Conservation (phyloP, 306 rosid genomes). For the Medicago arabica region DNA sequence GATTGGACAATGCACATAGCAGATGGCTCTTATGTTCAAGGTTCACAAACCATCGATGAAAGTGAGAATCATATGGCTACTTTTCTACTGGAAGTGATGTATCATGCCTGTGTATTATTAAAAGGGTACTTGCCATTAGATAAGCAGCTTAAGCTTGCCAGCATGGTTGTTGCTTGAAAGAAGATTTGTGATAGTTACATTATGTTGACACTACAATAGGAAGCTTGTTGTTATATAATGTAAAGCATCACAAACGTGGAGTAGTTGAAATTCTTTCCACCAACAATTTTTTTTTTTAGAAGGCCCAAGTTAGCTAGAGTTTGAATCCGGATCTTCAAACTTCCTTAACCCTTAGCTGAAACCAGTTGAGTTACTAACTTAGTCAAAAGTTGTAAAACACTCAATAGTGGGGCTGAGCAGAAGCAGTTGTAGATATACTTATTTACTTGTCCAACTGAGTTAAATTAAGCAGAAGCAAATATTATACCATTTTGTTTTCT, state of each 20-base stretch:
- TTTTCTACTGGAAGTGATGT: constrained; percentile 62
- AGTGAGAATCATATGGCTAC: constrained; percentile 63
- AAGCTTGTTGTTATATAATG: not conserved
- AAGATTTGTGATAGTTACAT: constrained; percentile 14
- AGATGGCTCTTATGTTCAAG: constrained; percentile 44
- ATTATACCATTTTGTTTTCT: constrained; percentile 3
- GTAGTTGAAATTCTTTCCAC: not conserved
- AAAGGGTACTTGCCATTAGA: constrained; percentile 78
- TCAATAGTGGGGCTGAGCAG: not conserved
- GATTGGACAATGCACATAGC: constrained; percentile 46
- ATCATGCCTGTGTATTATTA: constrained; percentile 61
- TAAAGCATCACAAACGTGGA: not conserved
- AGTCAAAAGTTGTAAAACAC: not conserved
- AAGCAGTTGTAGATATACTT: constrained; percentile 25
- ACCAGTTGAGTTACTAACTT: too few relatives aligned
- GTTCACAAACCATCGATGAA: constrained; percentile 68
- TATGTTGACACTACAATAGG: constrained; percentile 4
- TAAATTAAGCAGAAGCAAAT: constrained; percentile 31
- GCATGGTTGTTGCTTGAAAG: constrained; percentile 56
- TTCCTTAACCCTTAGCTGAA: too few relatives aligned
- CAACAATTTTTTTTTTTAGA: not conserved
- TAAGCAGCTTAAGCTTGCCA: constrained; percentile 79
- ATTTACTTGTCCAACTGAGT: not conserved
- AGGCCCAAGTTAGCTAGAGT: not conserved
- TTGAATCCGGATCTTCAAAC: too few relatives aligned